These are phyloP conservation scores for Senecio squalidus DNA, from an alignment of 140 eudicot genomes.

Conservation along the genomic window DNA sequence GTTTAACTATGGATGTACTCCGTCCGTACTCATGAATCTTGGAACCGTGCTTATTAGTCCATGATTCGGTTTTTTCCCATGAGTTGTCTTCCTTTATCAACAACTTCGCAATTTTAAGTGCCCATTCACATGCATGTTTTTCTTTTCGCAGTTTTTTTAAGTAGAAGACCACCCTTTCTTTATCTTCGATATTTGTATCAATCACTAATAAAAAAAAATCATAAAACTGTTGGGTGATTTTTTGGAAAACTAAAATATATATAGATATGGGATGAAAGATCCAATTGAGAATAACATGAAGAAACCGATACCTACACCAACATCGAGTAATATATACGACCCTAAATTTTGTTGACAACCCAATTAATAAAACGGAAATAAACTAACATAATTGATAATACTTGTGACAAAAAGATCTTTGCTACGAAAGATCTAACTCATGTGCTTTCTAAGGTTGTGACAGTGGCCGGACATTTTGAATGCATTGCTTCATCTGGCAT, in stretches of 20 bases:
- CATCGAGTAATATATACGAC: no score
- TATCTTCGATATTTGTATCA: not conserved
- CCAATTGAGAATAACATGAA: not conserved
- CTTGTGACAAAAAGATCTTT: no score
- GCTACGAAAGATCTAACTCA: no score
- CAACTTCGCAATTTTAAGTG: conserved; percentile 24
- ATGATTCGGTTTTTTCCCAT: conserved; percentile 23
- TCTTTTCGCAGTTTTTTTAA: conserved; percentile 9
- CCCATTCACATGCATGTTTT: conserved; percentile 17
- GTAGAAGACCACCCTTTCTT: conserved; percentile 5
- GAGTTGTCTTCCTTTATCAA: conserved; percentile 17
- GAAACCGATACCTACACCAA: not conserved
- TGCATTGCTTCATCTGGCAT: no score
- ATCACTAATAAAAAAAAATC: not conserved
- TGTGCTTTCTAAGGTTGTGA: no score
- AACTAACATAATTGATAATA: no score
- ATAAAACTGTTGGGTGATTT: not conserved
- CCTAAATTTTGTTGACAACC: no score
- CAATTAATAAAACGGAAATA: no score
- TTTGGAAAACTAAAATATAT: no score
- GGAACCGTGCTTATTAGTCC: not conserved
- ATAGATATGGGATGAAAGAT: no score
- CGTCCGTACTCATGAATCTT: conserved; percentile 1
- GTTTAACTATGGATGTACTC: not conserved
- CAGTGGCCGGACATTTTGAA: no score